phyloP scores from a whole-genome alignment of 345 rosid species.

The Odontarrhena argentea region DNA sequence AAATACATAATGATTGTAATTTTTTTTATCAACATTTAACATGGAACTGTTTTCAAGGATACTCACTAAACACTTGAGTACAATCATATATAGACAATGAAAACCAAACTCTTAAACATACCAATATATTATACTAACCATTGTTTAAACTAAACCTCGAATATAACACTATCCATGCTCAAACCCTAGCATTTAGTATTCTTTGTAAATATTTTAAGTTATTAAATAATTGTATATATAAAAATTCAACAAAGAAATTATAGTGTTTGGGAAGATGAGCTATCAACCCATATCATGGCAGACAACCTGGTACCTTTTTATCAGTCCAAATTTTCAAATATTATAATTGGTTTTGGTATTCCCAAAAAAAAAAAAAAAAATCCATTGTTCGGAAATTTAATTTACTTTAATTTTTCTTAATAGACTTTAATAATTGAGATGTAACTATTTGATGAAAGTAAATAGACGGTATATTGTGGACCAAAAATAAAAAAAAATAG shows the following conservation, averaged over 20 bases:
- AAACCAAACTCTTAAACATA: too few relatives aligned
- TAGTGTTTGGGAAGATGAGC: conserved; percentile 22
- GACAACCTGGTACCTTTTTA: conserved; percentile 45
- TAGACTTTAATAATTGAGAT: background rate
- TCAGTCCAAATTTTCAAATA: conserved; percentile 22
- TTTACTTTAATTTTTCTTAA: conserved; percentile 1
- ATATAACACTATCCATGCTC: background rate
- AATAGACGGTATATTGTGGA: background rate
- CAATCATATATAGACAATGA: too few relatives aligned
- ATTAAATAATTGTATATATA: conserved; percentile 2
- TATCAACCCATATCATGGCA: conserved; percentile 36
- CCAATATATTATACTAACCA: too few relatives aligned
- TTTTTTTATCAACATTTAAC: too few relatives aligned
- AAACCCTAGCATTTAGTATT: background rate
- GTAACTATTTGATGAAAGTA: background rate
- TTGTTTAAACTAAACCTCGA: too few relatives aligned
- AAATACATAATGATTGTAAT: too few relatives aligned
- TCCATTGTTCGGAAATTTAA: background rate
- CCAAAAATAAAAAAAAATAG: background rate
- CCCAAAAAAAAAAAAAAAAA: too few relatives aligned
- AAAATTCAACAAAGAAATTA: conserved; percentile 24
- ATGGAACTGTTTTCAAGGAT: too few relatives aligned
- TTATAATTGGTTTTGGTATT: conserved; percentile 12
- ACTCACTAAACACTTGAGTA: too few relatives aligned
- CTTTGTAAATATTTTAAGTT: background rate